A percentile compares a stretch with the other conserved stretches of the same genome.
Conservation (phyloP, 768 basidiomycete species). For the Suillus americanus region DNA sequence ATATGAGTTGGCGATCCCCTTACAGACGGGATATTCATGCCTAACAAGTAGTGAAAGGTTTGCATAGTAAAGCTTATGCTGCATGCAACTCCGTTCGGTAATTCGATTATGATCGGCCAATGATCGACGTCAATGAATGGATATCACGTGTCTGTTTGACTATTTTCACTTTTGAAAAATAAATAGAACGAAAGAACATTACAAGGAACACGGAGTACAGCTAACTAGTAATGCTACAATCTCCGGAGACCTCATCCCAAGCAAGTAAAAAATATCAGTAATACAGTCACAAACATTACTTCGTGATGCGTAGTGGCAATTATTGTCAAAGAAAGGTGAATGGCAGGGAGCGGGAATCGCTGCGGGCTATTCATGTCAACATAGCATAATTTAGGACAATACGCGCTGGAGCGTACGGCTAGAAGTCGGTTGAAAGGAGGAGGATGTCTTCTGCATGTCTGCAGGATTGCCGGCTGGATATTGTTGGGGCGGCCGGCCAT, state of each 20-base stretch:
- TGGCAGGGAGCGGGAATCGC: not conserved
- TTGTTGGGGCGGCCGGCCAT: slow-evolving; percentile 32
- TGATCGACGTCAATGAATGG: not conserved
- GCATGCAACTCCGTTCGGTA: not conserved
- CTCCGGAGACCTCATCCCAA: not conserved
- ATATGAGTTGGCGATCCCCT: not conserved
- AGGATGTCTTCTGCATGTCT: not conserved
- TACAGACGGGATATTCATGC: not conserved
- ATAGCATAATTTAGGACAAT: not conserved
- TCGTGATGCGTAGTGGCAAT: not conserved
- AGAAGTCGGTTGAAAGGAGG: not conserved
- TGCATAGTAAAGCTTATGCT: not conserved
- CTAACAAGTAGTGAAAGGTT: not conserved
- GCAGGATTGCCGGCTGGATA: slow-evolving; percentile 24
- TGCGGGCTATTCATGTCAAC: not conserved
- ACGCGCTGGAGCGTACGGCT: not conserved
- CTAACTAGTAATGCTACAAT: not conserved
- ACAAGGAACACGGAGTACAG: not conserved
- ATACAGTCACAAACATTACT: slow-evolving; percentile 3
- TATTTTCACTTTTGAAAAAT: not conserved
- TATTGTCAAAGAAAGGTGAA: not conserved
- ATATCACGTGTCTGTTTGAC: not conserved
- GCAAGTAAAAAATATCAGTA: not conserved
- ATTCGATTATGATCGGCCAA: not conserved
- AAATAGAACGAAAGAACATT: not conserved